A percentile compares a stretch with the other conserved stretches of the same genome.
phyloP scores from a whole-genome alignment of 192 early-diverging fungal species.

The Umbelopsis vinacea region DNA sequence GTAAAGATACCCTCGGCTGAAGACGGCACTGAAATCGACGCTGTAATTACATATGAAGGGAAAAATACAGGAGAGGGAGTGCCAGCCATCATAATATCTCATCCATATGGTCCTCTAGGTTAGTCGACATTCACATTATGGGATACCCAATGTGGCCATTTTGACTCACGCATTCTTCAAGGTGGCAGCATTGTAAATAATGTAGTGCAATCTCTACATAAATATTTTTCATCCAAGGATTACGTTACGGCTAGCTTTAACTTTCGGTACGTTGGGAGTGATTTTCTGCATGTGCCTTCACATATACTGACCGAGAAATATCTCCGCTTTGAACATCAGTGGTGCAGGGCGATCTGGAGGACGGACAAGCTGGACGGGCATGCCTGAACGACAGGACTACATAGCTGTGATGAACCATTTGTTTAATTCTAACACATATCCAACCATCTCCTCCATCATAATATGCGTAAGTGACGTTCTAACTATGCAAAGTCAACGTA shows the following conservation, averaged over 20 bases:
- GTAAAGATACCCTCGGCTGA: background rate
- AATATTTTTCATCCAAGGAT: constrained; percentile 21
- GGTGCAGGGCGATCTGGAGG: constrained; percentile 29
- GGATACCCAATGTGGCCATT: too few relatives aligned
- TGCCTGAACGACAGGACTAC: constrained; percentile 34
- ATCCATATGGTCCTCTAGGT: constrained; percentile 38
- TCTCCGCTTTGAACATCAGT: background rate
- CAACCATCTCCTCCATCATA: constrained; percentile 14
- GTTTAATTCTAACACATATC: background rate
- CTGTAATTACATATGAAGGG: background rate
- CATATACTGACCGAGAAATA: background rate
- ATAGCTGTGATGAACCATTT: constrained; percentile 22
- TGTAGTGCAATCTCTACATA: constrained; percentile 25
- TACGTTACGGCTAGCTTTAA: constrained; percentile 27
- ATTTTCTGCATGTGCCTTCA: background rate
- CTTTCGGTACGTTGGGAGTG: constrained; percentile 19
- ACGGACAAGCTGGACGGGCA: constrained; percentile 34
- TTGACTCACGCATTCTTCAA: background rate
- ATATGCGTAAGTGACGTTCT: constrained; percentile 23
- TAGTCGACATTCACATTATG: background rate
- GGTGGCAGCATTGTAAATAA: constrained; percentile 33
- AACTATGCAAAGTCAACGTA: background rate
- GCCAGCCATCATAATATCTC: constrained; percentile 27
- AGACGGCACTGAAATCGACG: constrained; percentile 6
- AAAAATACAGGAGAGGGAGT: background rate